Percentiles rank a stretch among this genome's conserved stretches.
Evolutionary conservation across 371 early-diverging fungal species (phyloP).

Genomic region (Batrachochytrium dendrobatidis): DNA sequence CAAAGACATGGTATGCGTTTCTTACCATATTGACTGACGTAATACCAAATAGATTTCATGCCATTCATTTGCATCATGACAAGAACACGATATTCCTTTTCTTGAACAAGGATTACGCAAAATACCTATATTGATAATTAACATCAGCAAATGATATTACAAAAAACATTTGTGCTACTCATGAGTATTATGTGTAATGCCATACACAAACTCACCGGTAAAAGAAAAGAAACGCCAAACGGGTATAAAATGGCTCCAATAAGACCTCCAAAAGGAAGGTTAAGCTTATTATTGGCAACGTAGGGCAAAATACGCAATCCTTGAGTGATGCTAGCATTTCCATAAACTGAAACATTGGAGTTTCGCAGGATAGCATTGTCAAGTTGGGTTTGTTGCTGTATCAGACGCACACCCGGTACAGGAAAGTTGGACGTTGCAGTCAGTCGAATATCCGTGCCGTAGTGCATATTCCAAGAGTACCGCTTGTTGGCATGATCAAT

Average conservation of each 20-base stretch:
- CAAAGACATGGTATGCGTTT: neutral
- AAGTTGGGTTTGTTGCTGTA: slow-evolving; percentile 43
- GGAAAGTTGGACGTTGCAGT: slow-evolving; percentile 42
- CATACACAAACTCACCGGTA: slow-evolving; percentile 30
- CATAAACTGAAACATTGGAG: slow-evolving; percentile 15
- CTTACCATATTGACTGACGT: slow-evolving; percentile 47
- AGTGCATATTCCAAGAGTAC: slow-evolving; percentile 45
- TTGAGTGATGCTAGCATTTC: slow-evolving; percentile 40
- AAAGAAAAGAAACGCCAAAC: slow-evolving; percentile 59
- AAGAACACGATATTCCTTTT: slow-evolving; percentile 59
- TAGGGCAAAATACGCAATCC: slow-evolving; percentile 51
- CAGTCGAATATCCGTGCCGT: slow-evolving; percentile 50
- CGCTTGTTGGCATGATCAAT: slow-evolving; percentile 32
- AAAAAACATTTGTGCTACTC: neutral
- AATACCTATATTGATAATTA: slow-evolving; percentile 36
- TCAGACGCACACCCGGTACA: slow-evolving; percentile 38
- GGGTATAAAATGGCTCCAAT: slow-evolving; percentile 58
- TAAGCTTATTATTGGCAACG: slow-evolving; percentile 21
- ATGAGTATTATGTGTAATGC: neutral
- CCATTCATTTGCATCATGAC: slow-evolving; percentile 75
- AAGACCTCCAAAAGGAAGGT: slow-evolving; percentile 39
- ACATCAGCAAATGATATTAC: neutral
- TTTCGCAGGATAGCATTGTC: slow-evolving; percentile 37
- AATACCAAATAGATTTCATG: slow-evolving; percentile 48
- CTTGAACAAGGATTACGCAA: slow-evolving; percentile 57